Base-by-base conservation (phyloP, 2,329 filamentous ascomycete genomes). In the Aspergillus alliaceus region DNA sequence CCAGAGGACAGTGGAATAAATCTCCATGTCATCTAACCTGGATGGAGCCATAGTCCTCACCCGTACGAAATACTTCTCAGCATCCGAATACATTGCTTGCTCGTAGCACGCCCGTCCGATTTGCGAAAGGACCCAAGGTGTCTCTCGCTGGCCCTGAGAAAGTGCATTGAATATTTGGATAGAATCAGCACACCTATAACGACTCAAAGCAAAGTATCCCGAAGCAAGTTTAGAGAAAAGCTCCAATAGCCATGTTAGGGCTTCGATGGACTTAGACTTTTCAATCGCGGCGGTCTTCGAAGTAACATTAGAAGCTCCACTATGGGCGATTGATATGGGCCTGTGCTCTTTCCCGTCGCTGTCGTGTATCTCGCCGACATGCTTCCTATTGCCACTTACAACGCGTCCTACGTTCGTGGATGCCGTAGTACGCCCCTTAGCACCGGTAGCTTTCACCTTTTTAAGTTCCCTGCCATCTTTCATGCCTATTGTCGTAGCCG, bases 1-100 rank as follows among this genome's bases (percentile, higher is more conserved):
- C 95, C 96, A 99, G n/a, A 99, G 82, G n/a, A 96, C 89, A 0
- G 95, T 99, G 14, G 93, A 98, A 76, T 96, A 99, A 34, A 98
- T 88, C 71, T 99, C 95, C 93, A 98, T 97, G 69, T 97, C 93
- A 70, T 96, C 90, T 44, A 96, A 82, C 4, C 91, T 86, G 1
- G 90, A 90, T 1, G 93, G 93, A 12, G 90, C 88, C 64, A 95
- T 82, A 31, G 88, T 84, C 51, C 91, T 87, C 63, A 99, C 85
- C 55, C 87, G 86, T 57, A 86, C 83, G 73, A 96, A 99, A 67
- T 88, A 90, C 62, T 90, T 91, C 71, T 96, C 93, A 3, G 95
- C 91, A 61, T 96, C 91, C 2, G 81, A 79, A 70, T 98, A 97
- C 63, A 89, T 85, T 9, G 90, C 89, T 71, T 93, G 90, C 77